Base-by-base conservation (phyloP, 306 rosid genomes). In the Cucumis melo region DNA sequence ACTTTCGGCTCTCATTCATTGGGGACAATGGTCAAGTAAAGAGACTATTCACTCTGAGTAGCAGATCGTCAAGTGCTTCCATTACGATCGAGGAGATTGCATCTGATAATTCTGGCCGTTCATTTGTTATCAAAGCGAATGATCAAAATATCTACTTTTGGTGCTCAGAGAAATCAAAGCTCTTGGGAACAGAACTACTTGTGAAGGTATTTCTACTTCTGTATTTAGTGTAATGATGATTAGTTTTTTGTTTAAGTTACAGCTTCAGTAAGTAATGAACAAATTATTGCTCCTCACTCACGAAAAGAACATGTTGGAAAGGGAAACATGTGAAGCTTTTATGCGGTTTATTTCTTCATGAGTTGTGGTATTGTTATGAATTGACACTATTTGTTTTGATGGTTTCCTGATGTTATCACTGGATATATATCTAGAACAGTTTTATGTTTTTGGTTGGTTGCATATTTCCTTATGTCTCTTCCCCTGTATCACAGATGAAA, bases 91-190 rank as follows among this genome's bases (percentile, higher is more conserved):
- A 89, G 77, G 98, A 88, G 75, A 92, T 95, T 66, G 76, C 83
- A 42, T 80, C 84, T 0, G 99, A 95, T 82, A 60, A 55, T 75
- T 90, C 99, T 72, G 92, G 99, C 51, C 85, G 97, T 48, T 95
- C 97, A 76, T 90, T 95, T 81, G 76, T 85, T 75, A 50, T 92
- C 41, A 89, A 83, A 66, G 46, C 76, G 20, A 88, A 81, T 82
- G 85, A 84, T 61, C 83, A 56, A 72, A 67, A 76, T 20, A 83
- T 83, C 73, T 87, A 88, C 84, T 92, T 90, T 82, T 95, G 99
- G 99, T 90, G 96, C 86, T 86, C 96, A 39, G 99, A 95, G 85
- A 90, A 87, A 80, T 95, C 98, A 12, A 89, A 84, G 84, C 97
- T 95, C 72, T 82, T 95, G 90, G 99, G 99, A 57, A 79, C 57